Evolutionary conservation across 2,329 filamentous ascomycete genomes (phyloP).

Genomic region (Lasiodiplodia sp.): DNA sequence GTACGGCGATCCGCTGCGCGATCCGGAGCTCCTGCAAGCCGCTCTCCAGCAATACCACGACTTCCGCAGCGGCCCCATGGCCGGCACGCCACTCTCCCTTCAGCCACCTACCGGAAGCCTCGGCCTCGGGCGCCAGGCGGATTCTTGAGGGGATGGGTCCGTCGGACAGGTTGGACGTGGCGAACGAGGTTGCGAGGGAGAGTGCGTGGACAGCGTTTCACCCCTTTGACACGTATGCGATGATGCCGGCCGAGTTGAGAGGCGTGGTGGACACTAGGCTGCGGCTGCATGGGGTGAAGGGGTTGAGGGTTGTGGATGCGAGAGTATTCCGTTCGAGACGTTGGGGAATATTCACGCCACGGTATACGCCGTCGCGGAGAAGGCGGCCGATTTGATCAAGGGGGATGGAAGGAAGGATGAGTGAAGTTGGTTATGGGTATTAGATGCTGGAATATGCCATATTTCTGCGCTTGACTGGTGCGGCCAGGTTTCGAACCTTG

Average conservation of each 20-base stretch:
- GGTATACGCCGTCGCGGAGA: slow-evolving; percentile 27
- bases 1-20: slow-evolving; percentile 36
- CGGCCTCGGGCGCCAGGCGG: slow-evolving; percentile 34
- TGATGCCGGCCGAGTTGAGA: slow-evolving; percentile 31
- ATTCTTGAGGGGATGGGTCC: slow-evolving; percentile 17
- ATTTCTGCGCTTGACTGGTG: too few species aligned
- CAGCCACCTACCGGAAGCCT: slow-evolving; percentile 38
- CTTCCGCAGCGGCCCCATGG: slow-evolving; percentile 35
- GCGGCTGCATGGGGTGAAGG: slow-evolving; percentile 37
- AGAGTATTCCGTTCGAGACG: slow-evolving; percentile 29
- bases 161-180: not conserved
- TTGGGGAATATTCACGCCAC: slow-evolving; percentile 23
- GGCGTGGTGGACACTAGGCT: slow-evolving; percentile 41
- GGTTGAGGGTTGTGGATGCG: slow-evolving; percentile 32
- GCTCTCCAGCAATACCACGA: slow-evolving; percentile 36
- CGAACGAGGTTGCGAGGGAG: not conserved
- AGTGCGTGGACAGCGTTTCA: slow-evolving; percentile 15
- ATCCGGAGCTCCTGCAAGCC: slow-evolving; percentile 34
- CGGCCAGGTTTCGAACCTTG: too few species aligned
- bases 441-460: too few species aligned
- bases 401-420: slow-evolving; percentile 3
- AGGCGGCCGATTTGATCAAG: slow-evolving; percentile 43
- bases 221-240: slow-evolving; percentile 12
- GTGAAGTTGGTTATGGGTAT: too few species aligned
- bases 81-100: slow-evolving; percentile 35